Evolutionary conservation across 228 moss, liverwort and hornwort genomes (phyloP), one percentile per base, ranked within the genome.

Genomic region (Sphagnum fallax): DNA sequence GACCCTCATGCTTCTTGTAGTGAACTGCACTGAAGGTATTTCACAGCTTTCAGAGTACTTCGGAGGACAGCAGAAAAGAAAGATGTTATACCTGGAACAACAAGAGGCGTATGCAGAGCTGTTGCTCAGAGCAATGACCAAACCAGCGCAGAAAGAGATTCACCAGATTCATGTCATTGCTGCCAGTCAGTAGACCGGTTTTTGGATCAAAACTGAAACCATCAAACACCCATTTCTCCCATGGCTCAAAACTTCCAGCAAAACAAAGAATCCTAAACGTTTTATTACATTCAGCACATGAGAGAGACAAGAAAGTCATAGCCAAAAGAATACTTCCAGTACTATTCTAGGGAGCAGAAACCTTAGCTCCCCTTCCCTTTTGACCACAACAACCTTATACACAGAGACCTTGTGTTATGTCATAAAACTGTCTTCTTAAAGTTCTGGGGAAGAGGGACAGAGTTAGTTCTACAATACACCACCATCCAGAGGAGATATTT

Each of bases 81-180:
- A 53, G 18, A 5, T 53, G 8, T 47, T 48, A 52, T 74, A 89
- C 98, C 89, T 98, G 98, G 67, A 94, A 94, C 69, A 79, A 65
- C 70, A 98, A 78, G 53, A 98, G 87, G 57, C 94, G 83, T 71
- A 92, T 73, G 74, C 98, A 94, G 5, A 94, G 87, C 53, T 84
- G 73, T 67, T 90, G 89, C 82, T 98, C 94, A 65, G 94, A 82
- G 72, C 94, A 93, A 69, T 79, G 90, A 49, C 98, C 94, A 80
- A 98, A 98, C 74, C 73, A 81, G 70, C 90, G 89, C 60, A 98
- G 80, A 61, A 94, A 94, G 57, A 98, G 83, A 72, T 98, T 93
- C 67, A 98, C 94, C 6, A 98, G 80, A 75, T 98, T 98, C 89
- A 98, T 69, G 65, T 92, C 98, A 72, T 94, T 92, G 75, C 77